Conservation (phyloP, 2,329 filamentous ascomycete genomes). For the Ilyonectria sp. region DNA sequence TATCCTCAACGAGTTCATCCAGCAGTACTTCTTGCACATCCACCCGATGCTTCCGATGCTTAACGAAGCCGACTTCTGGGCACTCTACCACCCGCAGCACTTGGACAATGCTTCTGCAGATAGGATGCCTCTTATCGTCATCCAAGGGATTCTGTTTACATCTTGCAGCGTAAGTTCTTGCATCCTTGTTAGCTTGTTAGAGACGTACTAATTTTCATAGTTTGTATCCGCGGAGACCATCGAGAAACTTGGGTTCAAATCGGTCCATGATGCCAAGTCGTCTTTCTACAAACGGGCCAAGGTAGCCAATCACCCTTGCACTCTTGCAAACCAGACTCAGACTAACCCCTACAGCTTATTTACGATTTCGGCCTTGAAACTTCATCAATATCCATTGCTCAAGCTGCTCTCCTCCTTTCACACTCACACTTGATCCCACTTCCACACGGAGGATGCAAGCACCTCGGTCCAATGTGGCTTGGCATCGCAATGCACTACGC, state of each 20-base stretch:
- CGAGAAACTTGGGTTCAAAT: slow-evolving; percentile 41
- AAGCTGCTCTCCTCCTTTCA: slow-evolving; percentile 42
- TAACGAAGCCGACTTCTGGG: slow-evolving; percentile 46
- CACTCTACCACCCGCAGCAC: slow-evolving; percentile 40
- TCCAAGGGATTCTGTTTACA: slow-evolving; percentile 43
- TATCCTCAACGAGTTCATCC: slow-evolving; percentile 46
- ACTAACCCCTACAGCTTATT: slow-evolving; percentile 32
- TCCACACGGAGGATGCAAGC: slow-evolving; percentile 44
- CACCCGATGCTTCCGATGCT: slow-evolving; percentile 49
- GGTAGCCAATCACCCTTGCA: slow-evolving; percentile 11
- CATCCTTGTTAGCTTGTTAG: no score
- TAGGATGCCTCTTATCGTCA: slow-evolving; percentile 40
- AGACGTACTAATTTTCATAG: slow-evolving; percentile 16
- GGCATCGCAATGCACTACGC: slow-evolving; percentile 46
- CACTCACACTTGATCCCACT: slow-evolving; percentile 45
- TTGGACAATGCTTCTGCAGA: slow-evolving; percentile 17
- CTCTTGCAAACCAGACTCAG: rapidly evolving
- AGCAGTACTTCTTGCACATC: slow-evolving; percentile 49
- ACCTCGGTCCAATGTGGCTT: slow-evolving; percentile 44
- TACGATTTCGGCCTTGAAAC: slow-evolving; percentile 46
- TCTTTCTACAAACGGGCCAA: slow-evolving; percentile 45
- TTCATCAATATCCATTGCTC: slow-evolving; percentile 42
- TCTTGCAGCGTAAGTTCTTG: slow-evolving; percentile 34
- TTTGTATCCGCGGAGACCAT: slow-evolving; percentile 40
- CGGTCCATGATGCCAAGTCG: slow-evolving; percentile 43